Base-by-base conservation (phyloP, 2,329 filamentous ascomycete genomes). In the Colletotrichum echinochloae region DNA sequence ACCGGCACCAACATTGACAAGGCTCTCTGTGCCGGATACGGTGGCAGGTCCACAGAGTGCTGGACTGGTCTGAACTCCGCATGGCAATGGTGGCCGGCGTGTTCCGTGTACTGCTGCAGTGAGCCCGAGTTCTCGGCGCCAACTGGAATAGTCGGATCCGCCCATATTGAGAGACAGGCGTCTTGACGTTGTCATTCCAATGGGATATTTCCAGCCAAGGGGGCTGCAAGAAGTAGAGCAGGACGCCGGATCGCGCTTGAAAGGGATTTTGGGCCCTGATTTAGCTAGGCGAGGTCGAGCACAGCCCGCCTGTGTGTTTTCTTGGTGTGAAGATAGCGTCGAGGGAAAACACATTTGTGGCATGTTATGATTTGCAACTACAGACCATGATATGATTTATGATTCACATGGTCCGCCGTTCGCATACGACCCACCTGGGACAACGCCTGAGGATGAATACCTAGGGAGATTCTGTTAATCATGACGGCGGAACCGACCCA, bases 401-500 rank as follows among this genome's bases (percentile, higher is more conserved):
- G 46, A 16, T 18, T 20, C 26, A 12, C 7, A 33, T 20, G 46
- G 60, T 51, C 51, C 46, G 46, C 26, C 28, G 60, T 51, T 61
- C 60, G 46, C 48, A 51, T 26, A 54, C 49, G 37, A 23, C 44
- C 16, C 14, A 16, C n/a, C 28, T 3, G 18, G 28, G 26, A 12
- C n/a, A n/a, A n/a, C 41, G 26, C 8, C 33, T 20, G 20, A 16
- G 3, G 16, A 18, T 5, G 18, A 8, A 20, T 41, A n/a, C 44
- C 23, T 16, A 20, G 30, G 30, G 37, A 37, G 28, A 28, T 12
- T 60, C 39, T 57, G 51, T 30, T 35, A 57, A 51, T 37, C n/a
- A 35, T 23, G 57, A 28, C 30, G 23, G 59, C 23, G 20, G 56
- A 26, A 44, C 37, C 30, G 55, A 60, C 57, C 67, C 63, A 67